phyloP scores from a whole-genome alignment of 2,329 filamentous ascomycete genomes.

The Neopestalotiopsis sp. region DNA sequence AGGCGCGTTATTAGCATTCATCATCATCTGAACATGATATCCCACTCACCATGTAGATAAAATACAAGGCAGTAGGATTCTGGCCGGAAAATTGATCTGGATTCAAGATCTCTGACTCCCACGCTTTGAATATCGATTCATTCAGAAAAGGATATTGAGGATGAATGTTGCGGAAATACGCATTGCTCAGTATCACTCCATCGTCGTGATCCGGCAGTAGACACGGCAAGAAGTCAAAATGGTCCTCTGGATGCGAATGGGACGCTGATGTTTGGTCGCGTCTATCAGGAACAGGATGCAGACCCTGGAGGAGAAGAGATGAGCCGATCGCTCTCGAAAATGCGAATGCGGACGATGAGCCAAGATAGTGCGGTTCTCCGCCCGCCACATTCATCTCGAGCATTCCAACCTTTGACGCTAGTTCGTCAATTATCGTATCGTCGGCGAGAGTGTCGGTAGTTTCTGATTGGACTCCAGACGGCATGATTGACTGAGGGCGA shows the following conservation, averaged over 20 bases:
- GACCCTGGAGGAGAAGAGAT: slow-evolving; percentile 23
- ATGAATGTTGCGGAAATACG: slow-evolving; percentile 44
- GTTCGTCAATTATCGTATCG: slow-evolving; percentile 31
- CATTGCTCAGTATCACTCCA: slow-evolving; percentile 18
- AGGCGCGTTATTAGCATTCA: no score
- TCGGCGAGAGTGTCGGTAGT: slow-evolving; percentile 1
- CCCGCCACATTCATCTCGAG: slow-evolving; percentile 33
- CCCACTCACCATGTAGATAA: no score
- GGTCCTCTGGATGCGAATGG: neutral
- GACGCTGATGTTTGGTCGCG: neutral
- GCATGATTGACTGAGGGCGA: neutral
- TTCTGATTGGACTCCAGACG: neutral
- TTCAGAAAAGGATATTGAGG: slow-evolving; percentile 44
- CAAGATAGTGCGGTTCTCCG: slow-evolving; percentile 42
- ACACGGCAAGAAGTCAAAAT: no score
- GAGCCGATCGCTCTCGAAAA: slow-evolving; percentile 35
- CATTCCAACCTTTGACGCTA: slow-evolving; percentile 31
- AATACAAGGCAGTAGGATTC: no score
- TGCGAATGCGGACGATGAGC: slow-evolving; percentile 39
- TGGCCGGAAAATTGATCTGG: neutral
- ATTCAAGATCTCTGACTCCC: slow-evolving; percentile 32
- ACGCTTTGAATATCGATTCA: slow-evolving; percentile 34
- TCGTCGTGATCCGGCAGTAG: neutral
- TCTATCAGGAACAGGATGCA: slow-evolving; percentile 13
- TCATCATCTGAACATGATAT: no score